Base-by-base conservation (phyloP, 768 basidiomycete genomes). In the Kondoa malvinella region DNA sequence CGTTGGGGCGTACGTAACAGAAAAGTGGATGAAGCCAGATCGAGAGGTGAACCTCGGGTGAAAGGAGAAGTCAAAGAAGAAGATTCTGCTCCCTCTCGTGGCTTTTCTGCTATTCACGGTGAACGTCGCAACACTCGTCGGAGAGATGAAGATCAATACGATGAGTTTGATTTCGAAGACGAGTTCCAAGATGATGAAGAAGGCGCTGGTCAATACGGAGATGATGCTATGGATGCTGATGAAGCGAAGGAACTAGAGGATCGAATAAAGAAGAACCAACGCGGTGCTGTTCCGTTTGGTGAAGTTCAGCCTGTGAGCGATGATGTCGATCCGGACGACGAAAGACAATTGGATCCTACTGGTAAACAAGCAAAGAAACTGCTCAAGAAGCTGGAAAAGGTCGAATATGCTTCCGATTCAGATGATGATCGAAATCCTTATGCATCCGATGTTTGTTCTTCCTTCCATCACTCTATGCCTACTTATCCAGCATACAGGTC, bases 151-250 rank as follows among this genome's bases (percentile, higher is more conserved):
- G 30, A 63, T 63, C 61, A 63, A 33, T 63, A 63, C 30, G 61
- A 32, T 33, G 61, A 63, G 30, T 63, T 63, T 33, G 61, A 63
- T 32, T 63, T 63, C 33, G 61, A 63, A 27, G 61, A 63, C 29
- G 61, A 63, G 61, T 63, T 63, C 31, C 61, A 63, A 32, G 61
- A 63, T n/a, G 61, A 63, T 32, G 61, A 63, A 63, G 61, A 63
- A 32, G 61, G 61, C 12, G 61, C 61, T 27, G 61, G 61, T 3
- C 29, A 33, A 17, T 63, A 63, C 32, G 33, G 27, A 21, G 61
- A 63, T 33, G 61, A 63, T 17, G 29, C 14, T 27, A 30, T 63
- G 61, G 61, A 63, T 33, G 61, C 16, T 21, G 61, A 63, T 32
- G 61, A 63, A 29, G 61, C 61, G n/a, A 63, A 63, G 32, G 27